A percentile compares a stretch with the other conserved stretches of the same genome.
Evolutionary conservation across 2,329 filamentous ascomycete genomes (phyloP).

Genomic region (Exophiala alcalophila): DNA sequence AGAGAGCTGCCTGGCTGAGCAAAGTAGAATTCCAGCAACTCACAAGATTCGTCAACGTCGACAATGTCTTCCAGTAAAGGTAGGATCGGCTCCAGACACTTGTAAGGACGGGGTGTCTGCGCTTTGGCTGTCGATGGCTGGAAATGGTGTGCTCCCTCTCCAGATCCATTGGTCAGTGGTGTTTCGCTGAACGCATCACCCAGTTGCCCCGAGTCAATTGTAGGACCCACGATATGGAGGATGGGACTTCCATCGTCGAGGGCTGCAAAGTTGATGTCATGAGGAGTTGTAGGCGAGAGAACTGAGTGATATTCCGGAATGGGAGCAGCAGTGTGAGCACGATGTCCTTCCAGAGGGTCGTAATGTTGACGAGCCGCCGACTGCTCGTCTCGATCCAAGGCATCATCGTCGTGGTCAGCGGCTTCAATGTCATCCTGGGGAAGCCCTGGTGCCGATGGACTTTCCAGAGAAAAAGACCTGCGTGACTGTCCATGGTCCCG

Average conservation of each 20-base stretch:
- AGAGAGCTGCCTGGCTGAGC: constrained; percentile 45
- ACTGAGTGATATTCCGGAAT: background rate
- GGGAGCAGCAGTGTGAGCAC: background rate
- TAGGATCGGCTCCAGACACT: constrained; percentile 43
- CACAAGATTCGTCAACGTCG: constrained; percentile 40
- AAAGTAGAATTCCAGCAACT: constrained; percentile 50
- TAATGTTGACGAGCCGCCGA: constrained; percentile 1
- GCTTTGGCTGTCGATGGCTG: background rate
- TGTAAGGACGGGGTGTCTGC: constrained; percentile 35
- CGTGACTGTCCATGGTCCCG: background rate
- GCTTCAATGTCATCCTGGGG: background rate
- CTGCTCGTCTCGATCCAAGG: background rate
- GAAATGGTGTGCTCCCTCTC: constrained; percentile 1
- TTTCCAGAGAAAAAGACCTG: background rate
- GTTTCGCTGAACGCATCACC: background rate
- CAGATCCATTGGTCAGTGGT: background rate
- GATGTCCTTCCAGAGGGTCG: background rate
- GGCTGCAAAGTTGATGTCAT: background rate
- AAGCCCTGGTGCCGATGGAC: background rate
- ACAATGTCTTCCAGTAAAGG: constrained; percentile 42
- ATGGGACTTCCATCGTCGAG: background rate
- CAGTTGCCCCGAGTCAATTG: background rate
- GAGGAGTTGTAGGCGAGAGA: background rate
- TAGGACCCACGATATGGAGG: background rate
- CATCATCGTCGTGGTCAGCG: background rate